Evolutionary conservation across 2,329 filamentous ascomycete genomes (phyloP).

Genomic region (Colletotrichum simmondsii): DNA sequence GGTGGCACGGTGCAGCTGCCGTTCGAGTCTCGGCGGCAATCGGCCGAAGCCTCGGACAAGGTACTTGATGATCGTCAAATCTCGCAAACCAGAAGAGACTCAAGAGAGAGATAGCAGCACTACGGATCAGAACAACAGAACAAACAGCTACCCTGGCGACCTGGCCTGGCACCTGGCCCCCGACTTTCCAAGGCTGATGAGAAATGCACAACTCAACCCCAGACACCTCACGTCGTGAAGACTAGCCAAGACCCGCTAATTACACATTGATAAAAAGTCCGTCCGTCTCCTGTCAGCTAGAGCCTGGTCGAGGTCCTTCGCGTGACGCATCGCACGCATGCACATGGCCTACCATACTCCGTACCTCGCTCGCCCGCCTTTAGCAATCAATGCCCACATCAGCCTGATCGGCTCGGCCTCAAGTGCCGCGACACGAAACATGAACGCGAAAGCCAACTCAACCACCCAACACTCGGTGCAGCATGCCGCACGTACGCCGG

Average conservation of each 20-base stretch:
- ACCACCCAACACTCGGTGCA: conserved; percentile 1
- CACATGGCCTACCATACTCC: conserved; percentile 1
- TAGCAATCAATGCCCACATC: background rate
- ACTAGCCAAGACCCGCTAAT: conserved; percentile 14
- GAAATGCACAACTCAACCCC: background rate
- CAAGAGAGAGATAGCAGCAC: background rate
- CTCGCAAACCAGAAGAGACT: background rate
- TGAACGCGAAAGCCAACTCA: conserved; percentile 19
- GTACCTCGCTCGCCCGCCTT: background rate
- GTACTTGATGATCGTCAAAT: background rate
- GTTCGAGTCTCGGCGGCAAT: background rate
- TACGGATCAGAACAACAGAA: too few species aligned
- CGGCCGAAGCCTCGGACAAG: conserved; percentile 20
- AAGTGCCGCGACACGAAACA: conserved; percentile 29
- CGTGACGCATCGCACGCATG: conserved; percentile 8
- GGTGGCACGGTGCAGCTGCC: background rate
- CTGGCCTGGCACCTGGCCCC: too few species aligned
- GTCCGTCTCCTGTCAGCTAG: conserved; percentile 16
- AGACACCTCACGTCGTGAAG: conserved; percentile 4
- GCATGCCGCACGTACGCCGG: background rate
- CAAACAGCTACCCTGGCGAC: background rate
- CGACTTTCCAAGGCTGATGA: background rate
- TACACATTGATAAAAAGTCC: conserved; percentile 15
- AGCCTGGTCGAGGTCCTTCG: background rate
- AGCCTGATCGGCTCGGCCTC: conserved; percentile 3